These are phyloP conservation scores for Psidium guajava DNA, from an alignment of 345 rosid genomes.

Conservation along the genomic window DNA sequence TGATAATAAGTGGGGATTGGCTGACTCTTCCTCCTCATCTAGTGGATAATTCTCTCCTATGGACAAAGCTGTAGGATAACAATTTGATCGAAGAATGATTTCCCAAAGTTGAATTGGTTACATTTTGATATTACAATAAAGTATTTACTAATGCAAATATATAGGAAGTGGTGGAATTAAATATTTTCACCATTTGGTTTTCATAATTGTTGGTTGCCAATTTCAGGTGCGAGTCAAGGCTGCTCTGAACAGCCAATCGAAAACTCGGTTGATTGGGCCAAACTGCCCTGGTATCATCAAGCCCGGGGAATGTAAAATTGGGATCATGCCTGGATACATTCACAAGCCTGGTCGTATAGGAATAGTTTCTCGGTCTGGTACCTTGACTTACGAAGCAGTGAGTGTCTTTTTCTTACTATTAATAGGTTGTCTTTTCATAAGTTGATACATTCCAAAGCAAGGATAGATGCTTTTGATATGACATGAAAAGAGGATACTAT, in stretches of 20 bases:
- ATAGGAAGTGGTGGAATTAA: not conserved
- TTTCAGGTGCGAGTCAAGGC: slow-evolving; percentile 80
- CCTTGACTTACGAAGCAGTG: slow-evolving; percentile 97
- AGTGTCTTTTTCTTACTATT: slow-evolving; percentile 6
- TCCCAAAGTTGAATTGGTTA: not conserved
- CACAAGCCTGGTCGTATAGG: slow-evolving; percentile 94
- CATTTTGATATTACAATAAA: not conserved
- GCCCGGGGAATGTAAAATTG: slow-evolving; percentile 90
- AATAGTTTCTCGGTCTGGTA: slow-evolving; percentile 92
- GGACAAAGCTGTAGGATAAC: not conserved
- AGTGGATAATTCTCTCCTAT: not conserved
- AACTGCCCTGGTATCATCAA: slow-evolving; percentile 93
- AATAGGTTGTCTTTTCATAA: not conserved
- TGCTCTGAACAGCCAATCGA: slow-evolving; percentile 74
- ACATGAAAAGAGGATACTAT: not conserved
- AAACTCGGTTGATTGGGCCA: slow-evolving; percentile 89
- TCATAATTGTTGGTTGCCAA: not conserved
- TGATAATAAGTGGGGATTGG: not conserved
- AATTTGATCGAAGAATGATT: not conserved
- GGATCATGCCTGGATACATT: slow-evolving; percentile 96
- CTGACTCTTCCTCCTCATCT: not conserved
- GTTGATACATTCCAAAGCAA: not conserved
- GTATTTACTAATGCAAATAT: not conserved
- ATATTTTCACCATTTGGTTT: not conserved
- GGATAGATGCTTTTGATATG: not conserved